phyloP scores from a whole-genome alignment of 345 rosid genomes.

The Pseudoturritis turrita region DNA sequence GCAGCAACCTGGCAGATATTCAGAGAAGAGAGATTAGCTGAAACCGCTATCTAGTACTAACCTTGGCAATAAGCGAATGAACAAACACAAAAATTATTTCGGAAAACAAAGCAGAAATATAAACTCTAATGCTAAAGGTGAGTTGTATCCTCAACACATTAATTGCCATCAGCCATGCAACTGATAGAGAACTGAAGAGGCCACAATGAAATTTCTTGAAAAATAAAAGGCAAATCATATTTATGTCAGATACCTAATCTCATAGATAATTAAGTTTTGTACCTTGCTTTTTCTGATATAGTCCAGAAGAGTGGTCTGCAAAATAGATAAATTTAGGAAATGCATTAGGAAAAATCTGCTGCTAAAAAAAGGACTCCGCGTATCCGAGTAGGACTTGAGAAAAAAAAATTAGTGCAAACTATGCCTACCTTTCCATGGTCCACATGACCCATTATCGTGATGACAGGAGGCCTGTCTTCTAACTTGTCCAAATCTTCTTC shows the following conservation, averaged over 20 bases:
- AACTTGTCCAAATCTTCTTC: slow-evolving; percentile 88
- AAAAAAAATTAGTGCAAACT: neutral
- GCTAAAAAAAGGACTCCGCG: neutral
- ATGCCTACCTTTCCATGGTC: slow-evolving; percentile 91
- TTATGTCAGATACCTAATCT: neutral
- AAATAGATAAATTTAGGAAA: slow-evolving; percentile 27
- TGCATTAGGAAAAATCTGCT: slow-evolving; percentile 30
- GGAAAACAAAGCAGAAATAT: neutral
- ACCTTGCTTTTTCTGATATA: slow-evolving; percentile 94
- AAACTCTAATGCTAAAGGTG: neutral
- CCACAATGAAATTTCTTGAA: neutral
- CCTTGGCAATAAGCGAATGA: neutral
- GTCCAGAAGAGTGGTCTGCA: slow-evolving; percentile 96
- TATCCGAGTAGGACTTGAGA: slow-evolving; percentile 5
- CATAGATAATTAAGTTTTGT: slow-evolving; percentile 27
- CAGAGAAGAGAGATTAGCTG: slow-evolving; percentile 26
- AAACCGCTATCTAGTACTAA: neutral
- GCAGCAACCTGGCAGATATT: slow-evolving; percentile 74
- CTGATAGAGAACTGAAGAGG: neutral
- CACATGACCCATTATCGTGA: slow-evolving; percentile 99
- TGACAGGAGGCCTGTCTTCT: slow-evolving; percentile 91
- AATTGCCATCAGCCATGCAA: neutral
- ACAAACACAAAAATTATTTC: neutral
- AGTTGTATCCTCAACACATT: slow-evolving; percentile 2
- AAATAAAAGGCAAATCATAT: neutral